Conservation (phyloP, 441 rosid genomes). For the Erysimum pusillum region DNA sequence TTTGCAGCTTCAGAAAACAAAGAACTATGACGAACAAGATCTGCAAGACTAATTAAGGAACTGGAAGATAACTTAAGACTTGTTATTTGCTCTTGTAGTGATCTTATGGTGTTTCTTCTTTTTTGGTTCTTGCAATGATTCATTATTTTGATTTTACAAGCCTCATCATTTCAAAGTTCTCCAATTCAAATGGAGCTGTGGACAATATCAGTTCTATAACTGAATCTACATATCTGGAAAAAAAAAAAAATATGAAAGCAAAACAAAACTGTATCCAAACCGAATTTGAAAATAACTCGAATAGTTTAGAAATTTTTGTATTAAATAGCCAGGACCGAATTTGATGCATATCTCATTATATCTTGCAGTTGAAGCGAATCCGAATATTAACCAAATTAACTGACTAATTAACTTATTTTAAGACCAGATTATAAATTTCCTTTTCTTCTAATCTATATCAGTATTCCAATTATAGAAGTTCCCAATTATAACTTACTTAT, state of each 20-base stretch:
- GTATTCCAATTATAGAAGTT: no score
- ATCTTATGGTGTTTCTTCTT: slow-evolving; percentile 3
- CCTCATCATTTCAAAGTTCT: neutral
- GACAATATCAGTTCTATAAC: no score
- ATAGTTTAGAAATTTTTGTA: no score
- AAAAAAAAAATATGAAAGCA: no score
- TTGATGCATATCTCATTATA: no score
- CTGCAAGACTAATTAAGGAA: slow-evolving; percentile 1
- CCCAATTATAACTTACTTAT: no score
- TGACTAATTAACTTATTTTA: no score
- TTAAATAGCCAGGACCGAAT: neutral
- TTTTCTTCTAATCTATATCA: neutral
- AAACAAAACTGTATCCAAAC: neutral
- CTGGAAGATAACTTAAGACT: slow-evolving; percentile 12
- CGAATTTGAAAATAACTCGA: no score
- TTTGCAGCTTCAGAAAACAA: slow-evolving; percentile 28
- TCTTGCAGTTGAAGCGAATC: no score
- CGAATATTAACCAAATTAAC: no score
- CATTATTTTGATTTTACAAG: slow-evolving; percentile 3
- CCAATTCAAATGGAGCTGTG: neutral
- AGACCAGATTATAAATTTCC: no score
- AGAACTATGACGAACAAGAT: slow-evolving; percentile 26
- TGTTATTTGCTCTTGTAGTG: neutral
- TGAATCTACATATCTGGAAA: no score
- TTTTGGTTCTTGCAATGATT: slow-evolving; percentile 17